Conservation (phyloP, 1,284 basidiomycete genomes). For the Tylopilus sp. region DNA sequence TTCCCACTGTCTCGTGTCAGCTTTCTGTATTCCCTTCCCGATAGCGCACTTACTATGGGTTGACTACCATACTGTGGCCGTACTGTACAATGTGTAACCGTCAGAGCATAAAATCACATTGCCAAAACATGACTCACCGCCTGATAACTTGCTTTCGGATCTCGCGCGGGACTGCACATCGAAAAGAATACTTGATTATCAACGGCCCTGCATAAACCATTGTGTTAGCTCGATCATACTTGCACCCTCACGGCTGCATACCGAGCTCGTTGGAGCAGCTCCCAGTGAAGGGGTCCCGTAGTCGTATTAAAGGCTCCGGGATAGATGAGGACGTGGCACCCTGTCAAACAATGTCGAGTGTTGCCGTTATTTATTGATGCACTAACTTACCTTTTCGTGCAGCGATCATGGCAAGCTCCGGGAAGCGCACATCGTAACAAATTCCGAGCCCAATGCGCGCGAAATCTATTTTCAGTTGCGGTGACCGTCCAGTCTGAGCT, state of each 20-base stretch:
- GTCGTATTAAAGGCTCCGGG: slow-evolving; percentile 88
- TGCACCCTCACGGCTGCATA: slow-evolving; percentile 34
- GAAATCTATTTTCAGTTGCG: slow-evolving; percentile 52
- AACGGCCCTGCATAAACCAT: slow-evolving; percentile 58
- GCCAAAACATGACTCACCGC: slow-evolving; percentile 53
- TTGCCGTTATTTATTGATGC: background rate
- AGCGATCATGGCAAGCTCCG: slow-evolving; percentile 89
- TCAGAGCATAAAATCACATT: background rate
- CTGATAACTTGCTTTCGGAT: slow-evolving; percentile 76
- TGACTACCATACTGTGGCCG: slow-evolving; percentile 86
- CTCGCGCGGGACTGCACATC: slow-evolving; percentile 94
- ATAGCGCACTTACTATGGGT: slow-evolving; percentile 66
- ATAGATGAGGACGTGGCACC: slow-evolving; percentile 88
- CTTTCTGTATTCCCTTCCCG: background rate
- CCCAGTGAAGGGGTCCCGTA: slow-evolving; percentile 96
- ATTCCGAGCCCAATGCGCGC: slow-evolving; percentile 88
- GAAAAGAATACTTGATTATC: slow-evolving; percentile 95
- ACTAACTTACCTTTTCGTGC: slow-evolving; percentile 68
- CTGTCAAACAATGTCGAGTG: slow-evolving; percentile 37
- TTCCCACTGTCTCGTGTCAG: slow-evolving; percentile 55
- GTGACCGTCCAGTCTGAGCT: background rate
- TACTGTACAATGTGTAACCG: slow-evolving; percentile 49
- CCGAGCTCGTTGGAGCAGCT: slow-evolving; percentile 84
- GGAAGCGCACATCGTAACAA: slow-evolving; percentile 92
- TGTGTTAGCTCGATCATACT: slow-evolving; percentile 9